phyloP scores from a whole-genome alignment of 345 rosid species.

The Lepidium didymum region DNA sequence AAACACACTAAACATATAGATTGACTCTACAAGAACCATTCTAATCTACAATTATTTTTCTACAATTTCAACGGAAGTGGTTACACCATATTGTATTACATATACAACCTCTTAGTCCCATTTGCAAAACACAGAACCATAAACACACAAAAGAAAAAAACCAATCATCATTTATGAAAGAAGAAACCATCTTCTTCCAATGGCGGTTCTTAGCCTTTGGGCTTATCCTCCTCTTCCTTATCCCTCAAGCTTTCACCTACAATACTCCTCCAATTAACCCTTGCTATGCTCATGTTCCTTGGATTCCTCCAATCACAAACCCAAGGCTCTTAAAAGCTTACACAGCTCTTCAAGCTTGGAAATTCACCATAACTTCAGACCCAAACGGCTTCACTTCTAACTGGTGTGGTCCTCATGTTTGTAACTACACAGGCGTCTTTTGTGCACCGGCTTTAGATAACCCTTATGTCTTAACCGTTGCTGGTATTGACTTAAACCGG shows the following conservation, averaged over 20 bases:
- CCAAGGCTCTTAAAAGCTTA: conserved; percentile 65
- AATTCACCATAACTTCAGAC: conserved; percentile 56
- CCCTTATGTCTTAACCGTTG: conserved; percentile 49
- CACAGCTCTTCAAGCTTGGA: conserved; percentile 74
- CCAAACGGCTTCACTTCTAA: conserved; percentile 54
- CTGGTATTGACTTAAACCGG: conserved; percentile 78
- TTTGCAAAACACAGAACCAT: conserved; percentile 3
- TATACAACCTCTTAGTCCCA: conserved; percentile 12
- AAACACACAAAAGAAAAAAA: neutral
- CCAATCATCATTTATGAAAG: conserved; percentile 7
- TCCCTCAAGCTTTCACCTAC: conserved; percentile 22
- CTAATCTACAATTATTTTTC: conserved; percentile 7
- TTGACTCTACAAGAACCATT: conserved; percentile 10
- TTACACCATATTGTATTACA: conserved; percentile 14
- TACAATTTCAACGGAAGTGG: conserved; percentile 23
- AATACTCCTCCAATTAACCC: conserved; percentile 12
- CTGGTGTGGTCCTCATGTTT: conserved; percentile 78
- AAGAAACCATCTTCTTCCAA: conserved; percentile 12
- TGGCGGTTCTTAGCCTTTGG: conserved; percentile 6
- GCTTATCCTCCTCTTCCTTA: conserved; percentile 1
- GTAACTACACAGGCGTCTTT: conserved; percentile 78
- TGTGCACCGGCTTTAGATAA: conserved; percentile 69
- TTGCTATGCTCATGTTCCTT: conserved; percentile 8
- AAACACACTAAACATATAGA: conserved; percentile 1
- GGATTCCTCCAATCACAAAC: conserved; percentile 32